Evolutionary conservation across 495 filamentous ascomycete genomes (phyloP), one percentile per base, ranked within the genome.

Genomic region (Xylaria nigripes): DNA sequence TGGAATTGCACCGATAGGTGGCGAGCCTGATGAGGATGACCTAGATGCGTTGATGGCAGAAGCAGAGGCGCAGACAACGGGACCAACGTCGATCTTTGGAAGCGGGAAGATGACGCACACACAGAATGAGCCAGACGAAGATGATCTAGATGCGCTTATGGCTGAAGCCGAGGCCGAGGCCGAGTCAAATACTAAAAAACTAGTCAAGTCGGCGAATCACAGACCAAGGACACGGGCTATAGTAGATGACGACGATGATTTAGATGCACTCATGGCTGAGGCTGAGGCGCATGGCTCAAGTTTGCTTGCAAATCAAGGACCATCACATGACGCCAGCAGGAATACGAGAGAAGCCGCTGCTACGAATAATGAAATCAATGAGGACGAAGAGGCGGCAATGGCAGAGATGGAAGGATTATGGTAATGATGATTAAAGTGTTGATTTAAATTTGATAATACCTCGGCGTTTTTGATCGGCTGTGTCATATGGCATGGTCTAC

Each of bases 351-450:
- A 59, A 34, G 43, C 25, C 6, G 22, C 49, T 24, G 50, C 60
- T 18, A 22, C 25, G n/a, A 43, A 60, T 45, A 59, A 69, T 18
- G 54, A 65, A 15, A 60, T 67, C 15, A 66, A 66, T 30, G 76
- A 70, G 3, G 83, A 83, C 55, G 85, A 86, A 27, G 79, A 85
- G 71, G 84, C 81, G 46, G 82, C 76, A 3, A 83, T 87, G 82
- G 83, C 76, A 23, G 83, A 78, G 51, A 80, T 88, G 74, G 80
- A 79, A 25, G 81, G 70, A 7, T 62, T 79, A 45, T 85, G 79
- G 81, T 85, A 60, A 76, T 29, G 41, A 15, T 29, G 2, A 48
- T 19, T 10, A 36, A 45, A 43, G 44, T 46, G 12, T 56, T 42
- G 51, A 32, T 50, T 47, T 25, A 46, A 8, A 21, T 52, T 50